Percentiles rank a stretch among this genome's conserved stretches.
Evolutionary conservation across 352 stramenopile genomes (phyloP).

Genomic region (Globisporangium sylvaticum): DNA sequence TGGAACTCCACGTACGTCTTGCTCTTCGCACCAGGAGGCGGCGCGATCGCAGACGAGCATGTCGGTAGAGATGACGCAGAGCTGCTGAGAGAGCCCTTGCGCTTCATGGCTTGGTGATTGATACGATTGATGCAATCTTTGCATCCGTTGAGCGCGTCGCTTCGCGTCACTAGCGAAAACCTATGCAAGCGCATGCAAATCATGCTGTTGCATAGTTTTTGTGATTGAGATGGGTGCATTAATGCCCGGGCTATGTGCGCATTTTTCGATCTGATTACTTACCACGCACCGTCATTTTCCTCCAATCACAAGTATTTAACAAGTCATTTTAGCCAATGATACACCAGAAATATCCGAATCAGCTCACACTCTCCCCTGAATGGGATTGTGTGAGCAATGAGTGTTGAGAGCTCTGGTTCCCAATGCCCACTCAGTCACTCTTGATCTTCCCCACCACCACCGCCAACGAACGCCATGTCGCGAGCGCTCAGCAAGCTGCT

Average conservation of each 20-base stretch:
- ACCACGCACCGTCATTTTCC: not conserved
- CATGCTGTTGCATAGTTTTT: conserved; percentile 4
- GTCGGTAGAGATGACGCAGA: not conserved
- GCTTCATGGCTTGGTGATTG: not conserved
- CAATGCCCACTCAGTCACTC: not conserved
- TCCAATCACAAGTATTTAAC: not conserved
- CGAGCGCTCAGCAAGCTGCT: conserved; percentile 26
- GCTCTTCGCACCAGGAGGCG: not conserved
- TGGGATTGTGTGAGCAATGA: not conserved
- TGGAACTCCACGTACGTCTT: conserved; percentile 49
- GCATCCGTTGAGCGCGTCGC: not conserved
- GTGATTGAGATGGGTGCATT: not conserved
- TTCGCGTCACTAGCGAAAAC: conserved; percentile 1
- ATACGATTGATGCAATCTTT: not conserved
- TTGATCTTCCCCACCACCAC: not conserved
- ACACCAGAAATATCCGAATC: not conserved
- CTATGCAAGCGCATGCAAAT: conserved; percentile 2
- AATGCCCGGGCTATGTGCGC: not conserved
- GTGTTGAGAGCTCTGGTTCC: not conserved
- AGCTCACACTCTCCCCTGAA: not conserved
- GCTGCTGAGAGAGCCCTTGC: not conserved
- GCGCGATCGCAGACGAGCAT: not conserved
- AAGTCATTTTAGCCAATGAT: conserved; percentile 1
- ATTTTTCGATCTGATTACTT: conserved; percentile 13
- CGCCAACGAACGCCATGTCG: conserved; percentile 17